A percentile compares a stretch with the other conserved stretches of the same genome.
Conservation (phyloP, 2,329 filamentous ascomycete species). For the Ambrosiella xylebori region DNA sequence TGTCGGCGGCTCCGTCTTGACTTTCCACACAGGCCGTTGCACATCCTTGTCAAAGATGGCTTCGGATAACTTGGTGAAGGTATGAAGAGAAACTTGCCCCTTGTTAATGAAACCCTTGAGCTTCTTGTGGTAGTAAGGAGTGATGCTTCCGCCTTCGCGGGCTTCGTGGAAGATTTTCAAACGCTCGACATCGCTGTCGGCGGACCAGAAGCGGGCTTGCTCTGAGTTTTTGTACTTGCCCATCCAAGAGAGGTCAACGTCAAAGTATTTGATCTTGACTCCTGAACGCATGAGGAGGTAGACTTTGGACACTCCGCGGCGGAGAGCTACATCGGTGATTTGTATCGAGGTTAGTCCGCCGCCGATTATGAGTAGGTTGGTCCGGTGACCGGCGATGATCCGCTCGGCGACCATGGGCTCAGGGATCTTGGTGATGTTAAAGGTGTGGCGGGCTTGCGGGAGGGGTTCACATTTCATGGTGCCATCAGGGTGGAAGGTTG, state of each 20-base stretch:
- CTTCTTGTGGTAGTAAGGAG: conserved; percentile 48
- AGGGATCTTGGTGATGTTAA: neutral
- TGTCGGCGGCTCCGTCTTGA: conserved; percentile 36
- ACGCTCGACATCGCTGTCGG: conserved; percentile 53
- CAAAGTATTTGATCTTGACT: conserved; percentile 54
- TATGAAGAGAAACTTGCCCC: conserved; percentile 36
- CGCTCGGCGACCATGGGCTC: neutral
- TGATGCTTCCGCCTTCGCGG: conserved; percentile 61
- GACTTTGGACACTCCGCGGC: neutral
- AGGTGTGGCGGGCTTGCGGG: neutral
- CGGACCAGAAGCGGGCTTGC: conserved; percentile 61
- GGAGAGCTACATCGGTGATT: neutral
- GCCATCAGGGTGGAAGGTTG: neutral
- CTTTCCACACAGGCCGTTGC: conserved; percentile 18
- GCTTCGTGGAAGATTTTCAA: conserved; percentile 48
- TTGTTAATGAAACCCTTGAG: conserved; percentile 40
- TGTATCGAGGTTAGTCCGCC: neutral
- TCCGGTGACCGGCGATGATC: neutral
- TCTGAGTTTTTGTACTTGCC: conserved; percentile 66
- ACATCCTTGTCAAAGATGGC: conserved; percentile 22
- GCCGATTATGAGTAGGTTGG: neutral
- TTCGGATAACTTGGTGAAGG: conserved; percentile 34
- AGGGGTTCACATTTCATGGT: neutral
- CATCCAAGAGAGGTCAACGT: conserved; percentile 62
- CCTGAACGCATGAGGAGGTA: conserved; percentile 40